Evolutionary conservation across 805 yeast genomes (phyloP), one percentile per base, ranked within the genome.

Genomic region (Cephaloascus albidus): DNA sequence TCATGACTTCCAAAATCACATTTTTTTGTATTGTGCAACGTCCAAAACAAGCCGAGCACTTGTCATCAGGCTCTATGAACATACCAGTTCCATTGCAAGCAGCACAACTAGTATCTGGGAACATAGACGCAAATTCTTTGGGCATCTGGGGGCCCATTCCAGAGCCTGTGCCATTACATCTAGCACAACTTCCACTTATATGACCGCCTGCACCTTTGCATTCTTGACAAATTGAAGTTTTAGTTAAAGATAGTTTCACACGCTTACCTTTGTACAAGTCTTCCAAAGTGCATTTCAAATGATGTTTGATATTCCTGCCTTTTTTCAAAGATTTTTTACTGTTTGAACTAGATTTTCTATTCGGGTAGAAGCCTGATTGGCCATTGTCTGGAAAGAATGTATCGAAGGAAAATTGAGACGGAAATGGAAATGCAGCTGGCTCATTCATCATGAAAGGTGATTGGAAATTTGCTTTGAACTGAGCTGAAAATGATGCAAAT

Each of bases 241-340:
- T 72, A 3, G 74, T 70, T 10, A 81, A 58, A 37, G 73, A 74
- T 19, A 81, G 61, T 54, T 74, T 79, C 26, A 74, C 55, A 1
- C 58, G 58, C 47, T 76, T 78, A 2, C 89, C 88, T 30, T 51
- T 58, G 49, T 74, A 79, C 43, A 80, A 60, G 39, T 81, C 86
- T 4, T 61, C 67, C 37, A 81, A 54, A 0, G 76, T 52, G 34
- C 80, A 75, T 20, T 61, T 59, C 37, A 78, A 61, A 5, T 67
- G 63, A 51, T 81, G 85, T 41, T 60, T 65, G 38, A 81, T 81
- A 44, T 78, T 75, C 17, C 68, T 68, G 4, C 83, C 81, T 34
- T 58, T 65, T 12, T 54, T 55, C n/a, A n/a, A n/a, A n/a, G 20
- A 43, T 28, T 18, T 43, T 37, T 16, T 38, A 36, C 27, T 32